Evolutionary conservation across 2,329 filamentous ascomycete species (phyloP), one percentile per base, ranked within the genome.

Genomic region (Pleoardoris graminearum): DNA sequence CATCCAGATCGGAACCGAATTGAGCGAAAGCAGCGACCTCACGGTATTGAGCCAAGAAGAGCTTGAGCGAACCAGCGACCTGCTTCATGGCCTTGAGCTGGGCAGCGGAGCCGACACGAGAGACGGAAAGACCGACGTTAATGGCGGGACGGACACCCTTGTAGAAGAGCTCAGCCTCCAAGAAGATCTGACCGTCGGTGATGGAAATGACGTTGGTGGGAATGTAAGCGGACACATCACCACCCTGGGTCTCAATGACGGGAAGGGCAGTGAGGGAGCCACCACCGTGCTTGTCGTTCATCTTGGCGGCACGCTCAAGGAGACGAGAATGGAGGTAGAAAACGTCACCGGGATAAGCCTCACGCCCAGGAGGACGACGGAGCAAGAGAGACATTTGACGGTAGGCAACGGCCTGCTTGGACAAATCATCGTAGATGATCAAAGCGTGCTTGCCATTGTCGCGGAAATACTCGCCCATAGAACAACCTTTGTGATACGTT

Each of bases 61-160:
- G 91, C 88, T 99, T 99, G 76, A 99, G 85, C 69, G 93, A 97
- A 86, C 94, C 94, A 75, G 94, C 94, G 72, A 99, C 94, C 85
- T 99, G 94, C 88, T 99, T 99, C 94, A 99, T 99, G 82, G 94
- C 92, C 90, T 97, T 99, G 79, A 97, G 86, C 86, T 99, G 94
- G 77, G 94, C 94, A 78, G 94, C 91, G 75, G 94, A 99, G 78
- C 94, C 94, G 88, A 99, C 94, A 90, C 94, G 94, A 69, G 94
- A 99, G 71, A 99, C 94, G 73, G 94, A 99, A 71, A 99, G 90
- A 94, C 94, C 94, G 89, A 99, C 94, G 87, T 99, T 99, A 80
- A 99, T 99, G 82, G 94, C 94, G 72, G 94, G 94, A 76, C 94
- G 93, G 80, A 99, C 82, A 95, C 94, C 94, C 90, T 99, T 99